Base-by-base conservation (phyloP, 2,329 filamentous ascomycete species). In the Teratosphaeria viscida region DNA sequence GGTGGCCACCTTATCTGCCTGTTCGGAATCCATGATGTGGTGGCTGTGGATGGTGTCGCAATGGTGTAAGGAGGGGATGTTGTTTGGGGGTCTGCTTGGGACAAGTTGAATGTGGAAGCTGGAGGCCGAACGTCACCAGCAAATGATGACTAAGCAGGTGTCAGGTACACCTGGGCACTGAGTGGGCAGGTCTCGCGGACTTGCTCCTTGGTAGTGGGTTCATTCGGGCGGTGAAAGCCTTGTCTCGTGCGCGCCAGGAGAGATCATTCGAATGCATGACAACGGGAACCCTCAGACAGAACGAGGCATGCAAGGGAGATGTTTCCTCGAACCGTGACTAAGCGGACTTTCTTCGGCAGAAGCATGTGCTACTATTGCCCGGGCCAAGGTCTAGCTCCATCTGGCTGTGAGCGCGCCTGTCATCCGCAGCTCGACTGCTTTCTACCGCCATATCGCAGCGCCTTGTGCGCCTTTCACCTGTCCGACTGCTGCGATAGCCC, bases 1-100 rank as follows among this genome's bases (percentile, higher is more conserved):
- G 55, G 74, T 67, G 12, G 70, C 68, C 53, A 75, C 63, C 59
- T 69, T 66, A 26, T 71, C 67, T 57, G 70, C 57, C 54, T 71
- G 66, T 29, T 68, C 63, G 34, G 61, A 56, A 57, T 70, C 69
- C 69, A 73, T 73, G 6, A 34, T 54, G 53, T 14, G 53, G 14
- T 23, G 52, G 3, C 2, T 16, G 23, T 27, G 27, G 23, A 56
- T 19, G 26, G 10, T 7, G 55, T 47, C 2, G 34, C 5, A 23
- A 19, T 11, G 16, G 55, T 14, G 29, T 16, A 23, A 16, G 12
- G 3, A 32, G 5, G 7, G 16, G 39, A 10, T 5, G 55, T 2
- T 56, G 19, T 23, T 19, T 49, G 43, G n/a, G 16, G 12, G 37
- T 19, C 19, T 19, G 19, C 19, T 1, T 19, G 19, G 19, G 19